Conservation (phyloP, 225 moss, liverwort and hornwort genomes). For the Antitrichia curtipendula region DNA sequence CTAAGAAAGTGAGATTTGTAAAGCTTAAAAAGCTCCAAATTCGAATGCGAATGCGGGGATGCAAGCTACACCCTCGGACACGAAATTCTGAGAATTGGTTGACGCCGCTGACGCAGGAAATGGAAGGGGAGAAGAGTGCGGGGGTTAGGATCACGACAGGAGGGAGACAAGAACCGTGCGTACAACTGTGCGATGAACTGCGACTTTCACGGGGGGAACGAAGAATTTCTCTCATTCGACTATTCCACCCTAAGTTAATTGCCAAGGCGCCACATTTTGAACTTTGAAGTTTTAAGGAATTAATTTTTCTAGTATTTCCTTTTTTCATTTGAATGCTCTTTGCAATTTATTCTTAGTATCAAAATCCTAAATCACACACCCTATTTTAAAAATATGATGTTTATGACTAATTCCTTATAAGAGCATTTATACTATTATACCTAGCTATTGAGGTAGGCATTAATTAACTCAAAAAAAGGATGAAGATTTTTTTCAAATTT, state of each 20-base stretch:
- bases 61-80: neutral
- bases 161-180: neutral
- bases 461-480: neutral
- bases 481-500: neutral
- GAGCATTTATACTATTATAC: neutral
- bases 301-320: rapidly evolving
- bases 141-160: neutral
- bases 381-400: neutral
- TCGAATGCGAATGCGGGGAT: neutral
- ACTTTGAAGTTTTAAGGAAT: neutral
- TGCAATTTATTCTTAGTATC: neutral
- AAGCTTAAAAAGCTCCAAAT: neutral
- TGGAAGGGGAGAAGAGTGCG: neutral
- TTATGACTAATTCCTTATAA: neutral
- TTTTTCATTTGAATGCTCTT: rapidly evolving
- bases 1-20: neutral
- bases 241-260: neutral
- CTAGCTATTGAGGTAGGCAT: rapidly evolving
- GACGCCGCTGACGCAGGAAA: neutral
- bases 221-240: neutral
- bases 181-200: neutral
- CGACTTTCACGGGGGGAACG: neutral
- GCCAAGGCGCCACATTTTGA: neutral
- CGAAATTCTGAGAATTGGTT: neutral
- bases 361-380: rapidly evolving